Evolutionary conservation across 495 filamentous ascomycete genomes (phyloP).

Genomic region (Aspergillus ellipticus): DNA sequence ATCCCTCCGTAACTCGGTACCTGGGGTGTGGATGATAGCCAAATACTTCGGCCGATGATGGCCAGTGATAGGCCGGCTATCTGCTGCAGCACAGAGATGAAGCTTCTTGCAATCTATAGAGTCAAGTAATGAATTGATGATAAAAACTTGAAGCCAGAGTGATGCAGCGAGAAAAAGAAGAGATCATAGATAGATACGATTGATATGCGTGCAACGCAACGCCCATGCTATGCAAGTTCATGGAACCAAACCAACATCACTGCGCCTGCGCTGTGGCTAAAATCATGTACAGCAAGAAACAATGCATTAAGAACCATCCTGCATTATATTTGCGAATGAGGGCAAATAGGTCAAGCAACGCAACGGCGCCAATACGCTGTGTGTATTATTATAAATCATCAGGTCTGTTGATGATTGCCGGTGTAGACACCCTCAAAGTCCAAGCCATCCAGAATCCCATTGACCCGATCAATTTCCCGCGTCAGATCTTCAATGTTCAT

Average conservation of each 20-base stretch:
- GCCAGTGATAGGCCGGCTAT: not conserved
- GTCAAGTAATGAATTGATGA: not conserved
- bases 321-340: not conserved
- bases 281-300: not conserved
- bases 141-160: not conserved
- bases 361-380: not conserved
- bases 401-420: conserved; percentile 20
- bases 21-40: not conserved
- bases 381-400: not conserved
- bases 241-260: not conserved
- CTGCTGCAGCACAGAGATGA: not conserved
- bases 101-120: not conserved
- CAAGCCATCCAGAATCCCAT: conserved; percentile 44
- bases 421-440: conserved; percentile 53
- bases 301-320: not conserved
- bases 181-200: not conserved
- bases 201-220: conserved; percentile 1
- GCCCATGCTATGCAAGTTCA: conserved; percentile 5
- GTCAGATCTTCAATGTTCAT: conserved; percentile 82
- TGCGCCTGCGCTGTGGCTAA: not conserved
- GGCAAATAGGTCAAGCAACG: not conserved
- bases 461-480: conserved; percentile 71
- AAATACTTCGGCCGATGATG: not conserved
- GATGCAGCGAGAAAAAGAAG: not conserved
- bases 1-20: not conserved